Evolutionary conservation across 2,329 filamentous ascomycete genomes (phyloP), one percentile per base, ranked within the genome.

Genomic region (Coleophoma cylindrospora): DNA sequence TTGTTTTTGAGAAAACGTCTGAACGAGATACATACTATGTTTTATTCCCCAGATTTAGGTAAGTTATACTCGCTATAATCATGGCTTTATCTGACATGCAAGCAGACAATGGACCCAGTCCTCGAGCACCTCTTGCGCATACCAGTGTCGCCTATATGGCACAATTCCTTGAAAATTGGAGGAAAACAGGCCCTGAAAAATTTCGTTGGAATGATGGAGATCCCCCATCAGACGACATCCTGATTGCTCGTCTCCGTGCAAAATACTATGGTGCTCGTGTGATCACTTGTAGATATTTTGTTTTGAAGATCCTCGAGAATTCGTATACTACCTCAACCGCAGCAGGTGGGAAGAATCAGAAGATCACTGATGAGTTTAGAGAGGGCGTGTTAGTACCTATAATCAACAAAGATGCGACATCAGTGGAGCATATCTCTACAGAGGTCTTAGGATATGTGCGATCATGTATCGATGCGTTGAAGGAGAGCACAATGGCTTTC

Each of bases 261-360:
- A 97, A 99, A 67, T 97, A 94, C 68, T 97, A 92, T 75, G 94
- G 94, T 17, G 91, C 90, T 0, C 81, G 87, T 56, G 91, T 95
- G 54, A 91, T 97, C 63, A 91, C 92, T 22, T 87, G 94, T 65
- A 81, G 94, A 21, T 89, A 89, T 1, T 90, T 92, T 53, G 66
- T 85, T 48, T 71, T 74, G 55, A 71, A 76, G 53, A 77, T 86
- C 43, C 67, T 86, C 4, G 63, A 68, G 56, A 67, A 56, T 52
- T 67, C 57, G 40, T 57, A 60, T 46, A 59, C 59, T 33, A 55
- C 57, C 49, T 63, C 65, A 40, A 34, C 49, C 13, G 34, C 45
- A 3, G 33, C 44, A 15, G 38, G 46, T 19, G 27, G 27, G 27
- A 27, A 27, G 27, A 27, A 27, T 27, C 46, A 59, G 51, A 50